These are phyloP conservation scores for Botrytis cinerea DNA, from an alignment of 2,329 filamentous ascomycete genomes.

Conservation along the genomic window DNA sequence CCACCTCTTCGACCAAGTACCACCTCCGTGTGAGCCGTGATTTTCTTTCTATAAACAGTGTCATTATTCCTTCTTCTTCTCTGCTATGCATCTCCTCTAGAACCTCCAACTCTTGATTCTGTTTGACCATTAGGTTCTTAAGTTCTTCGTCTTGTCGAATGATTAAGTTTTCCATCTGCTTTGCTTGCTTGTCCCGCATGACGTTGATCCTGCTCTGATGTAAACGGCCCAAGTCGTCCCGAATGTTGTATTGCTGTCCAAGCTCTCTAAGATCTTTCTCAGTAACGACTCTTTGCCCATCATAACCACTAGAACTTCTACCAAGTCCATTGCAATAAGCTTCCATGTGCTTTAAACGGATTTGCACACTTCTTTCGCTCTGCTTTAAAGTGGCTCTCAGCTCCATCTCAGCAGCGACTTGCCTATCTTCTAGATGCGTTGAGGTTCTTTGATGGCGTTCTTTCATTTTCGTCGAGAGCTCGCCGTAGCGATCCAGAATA, in stretches of 20 bases:
- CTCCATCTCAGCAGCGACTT: slow-evolving; percentile 64
- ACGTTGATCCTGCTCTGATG: slow-evolving; percentile 65
- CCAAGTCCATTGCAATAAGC: slow-evolving; percentile 62
- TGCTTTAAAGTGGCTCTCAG: slow-evolving; percentile 56
- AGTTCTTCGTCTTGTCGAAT: slow-evolving; percentile 57
- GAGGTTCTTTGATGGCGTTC: slow-evolving; percentile 56
- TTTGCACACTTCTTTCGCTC: slow-evolving; percentile 57
- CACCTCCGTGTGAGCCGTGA: slow-evolving; percentile 52
- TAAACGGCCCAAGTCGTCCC: slow-evolving; percentile 59
- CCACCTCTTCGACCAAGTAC: slow-evolving; percentile 54
- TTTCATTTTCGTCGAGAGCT: slow-evolving; percentile 54
- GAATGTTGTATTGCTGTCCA: slow-evolving; percentile 60
- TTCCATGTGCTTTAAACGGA: slow-evolving; percentile 66
- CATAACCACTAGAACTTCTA: slow-evolving; percentile 43
- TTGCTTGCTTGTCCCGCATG: slow-evolving; percentile 63
- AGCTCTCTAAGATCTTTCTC: slow-evolving; percentile 60
- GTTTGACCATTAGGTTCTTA: slow-evolving; percentile 48
- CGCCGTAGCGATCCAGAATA: slow-evolving; percentile 51
- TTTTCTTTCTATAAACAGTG: slow-evolving; percentile 50
- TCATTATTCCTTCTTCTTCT: slow-evolving; percentile 53
- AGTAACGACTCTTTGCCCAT: slow-evolving; percentile 57
- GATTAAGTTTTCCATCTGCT: slow-evolving; percentile 60
- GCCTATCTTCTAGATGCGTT: slow-evolving; percentile 59
- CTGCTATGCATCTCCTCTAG: slow-evolving; percentile 50
- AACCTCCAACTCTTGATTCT: slow-evolving; percentile 51